Base-by-base conservation (phyloP, 768 basidiomycete species). In the Leccinum incarnatum region DNA sequence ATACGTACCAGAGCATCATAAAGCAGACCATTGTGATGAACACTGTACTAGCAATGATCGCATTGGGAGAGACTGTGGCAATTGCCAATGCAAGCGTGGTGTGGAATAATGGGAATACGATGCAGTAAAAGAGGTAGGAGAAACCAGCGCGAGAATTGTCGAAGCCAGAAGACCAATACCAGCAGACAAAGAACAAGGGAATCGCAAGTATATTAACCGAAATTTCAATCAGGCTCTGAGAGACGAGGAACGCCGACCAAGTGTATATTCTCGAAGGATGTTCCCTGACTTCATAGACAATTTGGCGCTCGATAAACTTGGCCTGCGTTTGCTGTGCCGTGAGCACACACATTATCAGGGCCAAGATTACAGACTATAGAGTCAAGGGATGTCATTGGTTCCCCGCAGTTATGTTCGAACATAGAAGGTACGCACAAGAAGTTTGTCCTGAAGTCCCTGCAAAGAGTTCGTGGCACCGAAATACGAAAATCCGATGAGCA, bases 211-310 rank as follows among this genome's bases (percentile, higher is more conserved):
- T 75, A 59, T 80, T 80, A 69, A 78, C 75, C 15, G 78, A 79
- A 1, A 79, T 48, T 65, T 81, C 80, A 40, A 74, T 72, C 9
- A 85, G 58, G 21, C 85, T 70, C 62, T 82, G 80, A 0, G 84
- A 76, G 1, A 82, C 78, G 19, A 84, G 60, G 32, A 86, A 72
- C 0, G 83, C 81, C 0, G 81, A 77, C 85, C 85, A 88, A 62
- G 76, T 76, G 68, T 86, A 88, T 79, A 83, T 87, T 48, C 80
- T 75, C 53, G 83, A 83, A 0, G 86, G 83, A 5, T 82, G 77
- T 68, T 89, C 87, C 34, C 87, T 80, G 52, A 85, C 77, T 62
- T 86, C 83, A 61, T 86, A 88, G 36, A 89, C 73, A 5, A 69
- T 76, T 23, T 85, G 81, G 62, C 79, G 78, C 9, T 73, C 70